phyloP scores from a whole-genome alignment of 2,329 filamentous ascomycete species.

The Zasmidium angulare region DNA sequence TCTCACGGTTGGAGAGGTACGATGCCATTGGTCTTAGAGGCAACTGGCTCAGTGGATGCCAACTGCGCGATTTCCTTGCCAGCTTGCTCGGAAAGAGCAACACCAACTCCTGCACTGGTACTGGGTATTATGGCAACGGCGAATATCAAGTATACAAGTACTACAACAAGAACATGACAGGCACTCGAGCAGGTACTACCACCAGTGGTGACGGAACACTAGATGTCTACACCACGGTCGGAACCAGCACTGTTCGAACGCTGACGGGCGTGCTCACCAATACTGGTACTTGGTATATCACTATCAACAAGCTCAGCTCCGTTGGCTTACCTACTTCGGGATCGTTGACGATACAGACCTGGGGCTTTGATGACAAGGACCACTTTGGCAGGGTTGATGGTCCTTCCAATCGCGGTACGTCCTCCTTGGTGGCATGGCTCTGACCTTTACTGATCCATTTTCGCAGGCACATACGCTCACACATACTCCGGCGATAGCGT shows the following conservation, averaged over 20 bases:
- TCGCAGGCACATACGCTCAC: constrained; percentile 24
- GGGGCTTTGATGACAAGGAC: constrained; percentile 23
- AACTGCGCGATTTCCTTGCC: constrained; percentile 48
- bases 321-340: constrained; percentile 37
- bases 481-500: constrained; percentile 38
- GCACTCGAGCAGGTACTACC: constrained; percentile 39
- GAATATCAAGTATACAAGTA: constrained; percentile 51
- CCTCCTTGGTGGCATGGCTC: neutral
- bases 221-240: constrained; percentile 43
- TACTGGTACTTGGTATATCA: constrained; percentile 38
- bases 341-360: constrained; percentile 36
- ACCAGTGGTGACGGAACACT: constrained; percentile 37
- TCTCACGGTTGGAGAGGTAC: constrained; percentile 48
- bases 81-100: constrained; percentile 40
- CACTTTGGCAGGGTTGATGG: constrained; percentile 33
- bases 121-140: constrained; percentile 41
- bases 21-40: constrained; percentile 45
- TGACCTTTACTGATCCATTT: neutral
- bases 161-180: constrained; percentile 48
- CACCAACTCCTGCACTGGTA: constrained; percentile 22
- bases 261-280: constrained; percentile 37
- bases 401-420: constrained; percentile 34
- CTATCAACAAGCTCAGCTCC: constrained; percentile 34
- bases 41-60: constrained; percentile 46
- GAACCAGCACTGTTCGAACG: constrained; percentile 34